Evolutionary conservation across 768 basidiomycete genomes (phyloP).

Genomic region (Xerocomus potaroensis): DNA sequence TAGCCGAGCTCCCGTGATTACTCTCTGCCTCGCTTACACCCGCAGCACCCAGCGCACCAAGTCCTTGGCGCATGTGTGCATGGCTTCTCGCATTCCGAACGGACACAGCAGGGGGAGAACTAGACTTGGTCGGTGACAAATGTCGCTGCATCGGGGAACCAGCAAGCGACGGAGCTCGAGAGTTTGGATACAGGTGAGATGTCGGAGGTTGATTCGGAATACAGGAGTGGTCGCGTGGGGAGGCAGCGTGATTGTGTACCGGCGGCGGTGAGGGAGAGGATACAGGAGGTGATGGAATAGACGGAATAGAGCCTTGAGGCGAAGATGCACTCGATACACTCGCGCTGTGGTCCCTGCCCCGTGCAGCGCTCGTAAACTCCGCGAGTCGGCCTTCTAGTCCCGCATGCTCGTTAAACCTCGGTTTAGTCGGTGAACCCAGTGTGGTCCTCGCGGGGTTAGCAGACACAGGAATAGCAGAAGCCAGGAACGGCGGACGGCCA

Average conservation of each 20-base stretch:
- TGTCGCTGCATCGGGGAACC: constrained; percentile 44
- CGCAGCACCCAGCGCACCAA: constrained; percentile 37
- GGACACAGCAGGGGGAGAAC: constrained; percentile 58
- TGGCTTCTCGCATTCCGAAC: constrained; percentile 52
- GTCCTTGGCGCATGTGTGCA: constrained; percentile 43
- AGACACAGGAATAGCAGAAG: constrained; percentile 8
- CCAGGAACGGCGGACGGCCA: constrained; percentile 35
- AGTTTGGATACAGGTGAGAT: constrained; percentile 9
- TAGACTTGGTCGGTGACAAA: constrained; percentile 51
- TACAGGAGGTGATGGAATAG: constrained; percentile 69
- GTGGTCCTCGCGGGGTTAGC: constrained; percentile 7
- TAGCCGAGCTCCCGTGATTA: constrained; percentile 67
- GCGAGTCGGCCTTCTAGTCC: constrained; percentile 35
- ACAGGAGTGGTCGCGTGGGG: constrained; percentile 16
- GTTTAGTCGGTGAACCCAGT: constrained; percentile 31
- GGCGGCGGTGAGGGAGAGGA: constrained; percentile 43
- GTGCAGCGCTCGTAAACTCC: constrained; percentile 28
- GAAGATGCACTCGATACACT: constrained; percentile 74
- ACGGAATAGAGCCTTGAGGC: constrained; percentile 74
- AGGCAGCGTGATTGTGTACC: constrained; percentile 27
- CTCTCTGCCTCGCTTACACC: constrained; percentile 53
- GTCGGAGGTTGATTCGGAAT: constrained; percentile 2
- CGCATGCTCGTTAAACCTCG: constrained; percentile 11
- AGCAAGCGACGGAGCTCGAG: constrained; percentile 16
- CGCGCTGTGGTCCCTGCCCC: constrained; percentile 56